These are phyloP conservation scores for Phialophora chinensis DNA, from an alignment of 2,329 filamentous ascomycete species.

Conservation along the genomic window DNA sequence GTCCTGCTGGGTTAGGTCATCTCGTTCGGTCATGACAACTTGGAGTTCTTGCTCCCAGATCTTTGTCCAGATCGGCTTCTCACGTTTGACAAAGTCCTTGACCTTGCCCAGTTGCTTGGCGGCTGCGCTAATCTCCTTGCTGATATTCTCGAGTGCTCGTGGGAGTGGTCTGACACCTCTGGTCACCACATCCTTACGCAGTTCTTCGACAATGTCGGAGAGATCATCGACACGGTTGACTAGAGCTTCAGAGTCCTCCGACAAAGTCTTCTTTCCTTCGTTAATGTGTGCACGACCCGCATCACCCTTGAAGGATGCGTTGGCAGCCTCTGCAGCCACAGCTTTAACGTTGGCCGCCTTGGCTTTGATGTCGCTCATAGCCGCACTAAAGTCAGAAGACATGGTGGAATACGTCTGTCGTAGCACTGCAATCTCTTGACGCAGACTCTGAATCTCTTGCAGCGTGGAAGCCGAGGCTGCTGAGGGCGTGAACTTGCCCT, in stretches of 20 bases:
- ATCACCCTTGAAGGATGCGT: conserved; percentile 75
- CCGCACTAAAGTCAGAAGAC: conserved; percentile 82
- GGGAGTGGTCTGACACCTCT: conserved; percentile 90
- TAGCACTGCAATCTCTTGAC: conserved; percentile 86
- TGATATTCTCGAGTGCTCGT: conserved; percentile 84
- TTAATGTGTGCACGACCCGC: conserved; percentile 86
- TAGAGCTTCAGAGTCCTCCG: conserved; percentile 84
- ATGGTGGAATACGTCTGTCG: conserved; percentile 94
- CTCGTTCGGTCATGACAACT: conserved; percentile 91
- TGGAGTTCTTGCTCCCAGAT: conserved; percentile 99
- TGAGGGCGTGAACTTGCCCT: conserved; percentile 39
- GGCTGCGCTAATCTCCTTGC: conserved; percentile 82
- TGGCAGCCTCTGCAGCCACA: conserved; percentile 70
- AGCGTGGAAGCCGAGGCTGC: conserved; percentile 60
- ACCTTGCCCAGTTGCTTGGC: conserved; percentile 90
- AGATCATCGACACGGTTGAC: conserved; percentile 93
- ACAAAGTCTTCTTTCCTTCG: conserved; percentile 83
- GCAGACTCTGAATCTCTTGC: conserved; percentile 78
- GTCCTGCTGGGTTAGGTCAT: conserved; percentile 94
- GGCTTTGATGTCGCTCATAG: conserved; percentile 80
- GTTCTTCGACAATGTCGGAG: conserved; percentile 95
- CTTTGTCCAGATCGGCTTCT: conserved; percentile 98
- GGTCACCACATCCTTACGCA: conserved; percentile 94
- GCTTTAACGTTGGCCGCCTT: conserved; percentile 84
- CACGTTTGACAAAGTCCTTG: conserved; percentile 86